Evolutionary conservation across 805 yeast species (phyloP).

Genomic region (Yarrowia porcina): DNA sequence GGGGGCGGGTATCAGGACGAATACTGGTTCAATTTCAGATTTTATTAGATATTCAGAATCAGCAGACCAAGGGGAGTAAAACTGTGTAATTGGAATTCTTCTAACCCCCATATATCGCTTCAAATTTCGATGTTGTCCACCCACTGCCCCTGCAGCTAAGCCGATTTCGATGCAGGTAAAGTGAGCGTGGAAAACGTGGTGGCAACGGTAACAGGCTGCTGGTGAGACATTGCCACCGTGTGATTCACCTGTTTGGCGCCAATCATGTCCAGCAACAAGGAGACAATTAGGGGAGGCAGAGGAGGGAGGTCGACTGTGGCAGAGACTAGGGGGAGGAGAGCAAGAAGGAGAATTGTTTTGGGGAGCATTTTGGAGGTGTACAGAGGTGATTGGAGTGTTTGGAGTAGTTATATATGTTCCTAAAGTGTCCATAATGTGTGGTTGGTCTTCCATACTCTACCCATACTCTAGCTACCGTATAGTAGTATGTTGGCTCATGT

Average conservation of each 20-base stretch:
- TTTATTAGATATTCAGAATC: neutral
- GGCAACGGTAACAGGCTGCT: neutral
- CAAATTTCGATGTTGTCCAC: neutral
- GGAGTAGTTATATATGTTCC: too few relatives aligned
- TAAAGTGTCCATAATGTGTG: too few relatives aligned
- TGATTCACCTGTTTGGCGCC: neutral
- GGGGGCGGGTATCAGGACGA: too few relatives aligned
- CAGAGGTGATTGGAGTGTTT: neutral
- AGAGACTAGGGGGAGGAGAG: neutral
- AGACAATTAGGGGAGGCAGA: slow-evolving; percentile 3
- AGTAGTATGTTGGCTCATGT: too few relatives aligned
- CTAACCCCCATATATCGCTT: neutral
- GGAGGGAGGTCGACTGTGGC: slow-evolving; percentile 6
- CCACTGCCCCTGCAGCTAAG: slow-evolving; percentile 3
- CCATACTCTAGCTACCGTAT: too few relatives aligned
- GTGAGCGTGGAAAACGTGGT: neutral
- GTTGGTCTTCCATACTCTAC: too few relatives aligned
- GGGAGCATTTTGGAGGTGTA: too few relatives aligned
- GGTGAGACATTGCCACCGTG: slow-evolving; percentile 2
- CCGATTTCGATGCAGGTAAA: neutral
- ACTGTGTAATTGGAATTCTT: neutral
- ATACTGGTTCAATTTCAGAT: too few relatives aligned
- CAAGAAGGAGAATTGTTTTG: neutral
- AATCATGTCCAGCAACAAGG: slow-evolving; percentile 3
- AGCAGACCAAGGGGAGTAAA: neutral